Evolutionary conservation across 2,329 filamentous ascomycete genomes (phyloP), one percentile per base, ranked within the genome.

Genomic region (Hypoxylon rubiginosum): DNA sequence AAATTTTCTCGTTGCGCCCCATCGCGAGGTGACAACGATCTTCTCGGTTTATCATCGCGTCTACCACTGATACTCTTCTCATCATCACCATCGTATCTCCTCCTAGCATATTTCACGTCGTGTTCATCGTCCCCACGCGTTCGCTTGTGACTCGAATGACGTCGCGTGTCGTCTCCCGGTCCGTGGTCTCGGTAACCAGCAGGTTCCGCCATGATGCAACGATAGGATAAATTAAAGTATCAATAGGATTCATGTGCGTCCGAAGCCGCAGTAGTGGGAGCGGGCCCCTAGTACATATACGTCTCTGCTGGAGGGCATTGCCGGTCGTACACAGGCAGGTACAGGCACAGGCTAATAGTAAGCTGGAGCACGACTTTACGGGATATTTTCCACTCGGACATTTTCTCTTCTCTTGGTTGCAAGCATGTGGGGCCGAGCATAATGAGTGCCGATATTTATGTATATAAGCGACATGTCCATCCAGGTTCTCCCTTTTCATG

Each of bases 111-210:
- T 63, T 65, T 68, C 62, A 46, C 34, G 41, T 61, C 64, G 41
- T 66, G 17, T 19, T 58, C 56, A 10, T 70, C 67, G 48, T 61
- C 60, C 55, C 69, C 68, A 66, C 67, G 62, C 56, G 64, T 58
- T 69, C 71, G 71, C 45, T 71, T 73, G 60, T 62, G 50, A n/a
- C 43, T 57, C 54, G 52, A 65, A 69, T 59, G 58, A 60, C 56
- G 61, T 60, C 24, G 56, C 10, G 56, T 19, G n/a, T 66, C 50
- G 21, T 64, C 62, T 50, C 69, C 70, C 58, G 55, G 39, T 26
- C 67, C 63, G 46, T 56, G 54, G 62, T 45, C 55, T n/a, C 43
- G 55, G 56, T 51, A 59, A 10, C 3, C 28, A 51, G 51, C 54
- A 54, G 30, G 32, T n/a, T 67, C 62, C 28, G 43, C 49, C 65